These are phyloP conservation scores for Blastocrithidia nonstop DNA, from an alignment of 208 protist genomes.

Conservation along the genomic window DNA sequence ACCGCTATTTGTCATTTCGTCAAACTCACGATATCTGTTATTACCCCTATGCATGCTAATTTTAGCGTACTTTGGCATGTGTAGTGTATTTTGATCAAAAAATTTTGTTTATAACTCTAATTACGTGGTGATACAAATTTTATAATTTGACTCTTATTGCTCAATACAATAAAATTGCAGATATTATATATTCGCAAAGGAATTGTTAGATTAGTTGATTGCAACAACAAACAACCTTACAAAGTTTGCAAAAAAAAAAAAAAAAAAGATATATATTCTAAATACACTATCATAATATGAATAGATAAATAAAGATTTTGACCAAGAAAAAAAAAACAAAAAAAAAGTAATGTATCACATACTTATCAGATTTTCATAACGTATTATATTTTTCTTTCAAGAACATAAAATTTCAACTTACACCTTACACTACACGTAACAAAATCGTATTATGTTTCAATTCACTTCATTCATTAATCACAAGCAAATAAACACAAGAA, in stretches of 20 bases:
- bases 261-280: conserved; percentile 6
- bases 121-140: neutral
- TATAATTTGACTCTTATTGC: too few species aligned
- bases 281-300: neutral
- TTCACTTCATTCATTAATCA: too few species aligned
- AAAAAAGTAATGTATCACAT: too few species aligned
- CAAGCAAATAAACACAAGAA: too few species aligned
- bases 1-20: too few species aligned
- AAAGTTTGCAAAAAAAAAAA: neutral
- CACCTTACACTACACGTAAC: too few species aligned
- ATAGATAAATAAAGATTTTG: neutral
- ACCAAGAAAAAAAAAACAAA: conserved; percentile 2
- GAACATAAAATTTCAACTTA: too few species aligned
- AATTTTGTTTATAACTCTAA: neutral
- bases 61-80: neutral
- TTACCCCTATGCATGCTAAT: too few species aligned
- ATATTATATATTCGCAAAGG: neutral
- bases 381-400: too few species aligned
- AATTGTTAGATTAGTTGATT: neutral
- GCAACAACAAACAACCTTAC: neutral
- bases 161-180: neutral
- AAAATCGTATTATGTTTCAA: too few species aligned
- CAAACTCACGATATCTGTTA: too few species aligned
- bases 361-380: too few species aligned
- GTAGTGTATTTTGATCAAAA: neutral